Base-by-base conservation (phyloP, 2,329 filamentous ascomycete species). In the Blastomyces gilchristii region DNA sequence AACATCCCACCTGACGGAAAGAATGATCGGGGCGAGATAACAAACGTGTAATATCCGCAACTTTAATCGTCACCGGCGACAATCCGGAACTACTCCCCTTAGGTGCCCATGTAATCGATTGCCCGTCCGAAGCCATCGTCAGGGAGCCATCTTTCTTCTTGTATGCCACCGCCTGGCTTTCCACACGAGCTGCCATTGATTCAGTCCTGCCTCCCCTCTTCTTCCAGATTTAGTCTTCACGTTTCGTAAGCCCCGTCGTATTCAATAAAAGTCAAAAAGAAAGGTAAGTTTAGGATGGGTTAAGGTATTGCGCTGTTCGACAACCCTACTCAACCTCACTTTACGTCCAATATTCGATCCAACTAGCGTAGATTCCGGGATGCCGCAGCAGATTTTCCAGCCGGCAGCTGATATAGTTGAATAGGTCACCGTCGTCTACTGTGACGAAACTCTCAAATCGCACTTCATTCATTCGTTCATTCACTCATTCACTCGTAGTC, bases 101-200 rank as follows among this genome's bases (percentile, higher is more conserved):
- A 11, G 91, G 89, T 41, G 86, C 90, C 93, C 93, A 99, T 74
- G 85, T 87, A 65, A 97, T 84, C 47, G 82, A 85, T 71, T 84
- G 84, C 70, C 85, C 82, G 75, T 96, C 90, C 63, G 83, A 79
- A 18, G 89, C 86, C 69, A 97, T 81, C 34, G 85, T 84, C 71
- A 99, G 79, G 65, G 85, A 84, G 73, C 94, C 94, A 80, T 97
- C 90, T 77, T 96, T 94, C 81, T 97, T 99, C 79, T 97, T 97
- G 82, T 94, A 97, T 64, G 87, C 81, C 61, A 88, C 87, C 0
- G 57, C 45, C 45, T 61, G 64, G 62, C 64, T 67, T 43, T 31
- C 37, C 54, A 47, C 57, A 11, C 39, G 56, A 60, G 57, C 64
- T 62, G 57, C 57, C 57, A 59, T 59, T 11, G 41, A 11, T 34